Percentiles rank a stretch among this genome's conserved stretches.
phyloP scores from a whole-genome alignment of 495 filamentous ascomycete genomes.

The Beverwykella pulmonaria region DNA sequence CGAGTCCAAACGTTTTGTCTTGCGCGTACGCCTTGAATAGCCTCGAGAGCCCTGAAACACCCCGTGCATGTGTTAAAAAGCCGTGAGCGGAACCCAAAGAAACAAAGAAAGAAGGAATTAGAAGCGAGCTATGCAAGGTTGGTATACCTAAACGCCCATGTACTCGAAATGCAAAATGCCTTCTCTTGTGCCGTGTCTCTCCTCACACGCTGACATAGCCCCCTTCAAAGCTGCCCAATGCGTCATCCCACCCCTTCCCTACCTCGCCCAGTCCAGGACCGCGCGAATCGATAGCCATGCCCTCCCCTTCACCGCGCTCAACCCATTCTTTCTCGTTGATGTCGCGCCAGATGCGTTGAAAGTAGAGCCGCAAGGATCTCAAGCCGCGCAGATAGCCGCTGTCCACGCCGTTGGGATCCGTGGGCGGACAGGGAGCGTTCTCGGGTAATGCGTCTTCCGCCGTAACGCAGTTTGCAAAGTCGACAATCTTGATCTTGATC shows the following conservation, averaged over 20 bases:
- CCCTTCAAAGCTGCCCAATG: conserved; percentile 7
- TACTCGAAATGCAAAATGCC: neutral
- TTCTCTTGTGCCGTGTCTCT: neutral
- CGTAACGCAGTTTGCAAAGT: conserved; percentile 97
- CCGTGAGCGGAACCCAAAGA: neutral
- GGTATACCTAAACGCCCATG: neutral
- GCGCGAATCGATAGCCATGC: conserved; percentile 24
- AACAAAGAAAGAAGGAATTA: neutral
- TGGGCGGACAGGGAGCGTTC: conserved; percentile 75
- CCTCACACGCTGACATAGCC: conserved; percentile 29
- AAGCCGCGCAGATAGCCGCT: conserved; percentile 87
- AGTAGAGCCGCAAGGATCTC: conserved; percentile 77
- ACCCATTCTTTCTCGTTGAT: conserved; percentile 50
- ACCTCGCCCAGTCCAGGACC: conserved; percentile 29
- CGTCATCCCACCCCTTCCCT: conserved; percentile 30
- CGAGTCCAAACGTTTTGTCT: conserved; percentile 8
- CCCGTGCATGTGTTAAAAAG: neutral
- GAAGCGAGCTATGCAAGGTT: neutral
- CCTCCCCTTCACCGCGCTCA: conserved; percentile 39
- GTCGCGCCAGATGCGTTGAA: conserved; percentile 84
- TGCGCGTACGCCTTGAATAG: neutral
- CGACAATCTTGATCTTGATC: conserved; percentile 94
- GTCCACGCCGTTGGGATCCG: conserved; percentile 78
- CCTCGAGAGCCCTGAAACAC: neutral
- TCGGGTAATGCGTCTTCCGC: conserved; percentile 70